Percentiles rank a stretch among this genome's conserved stretches.
phyloP scores from a whole-genome alignment of 2,329 filamentous ascomycete species.

The Trichoderma semiorbis region DNA sequence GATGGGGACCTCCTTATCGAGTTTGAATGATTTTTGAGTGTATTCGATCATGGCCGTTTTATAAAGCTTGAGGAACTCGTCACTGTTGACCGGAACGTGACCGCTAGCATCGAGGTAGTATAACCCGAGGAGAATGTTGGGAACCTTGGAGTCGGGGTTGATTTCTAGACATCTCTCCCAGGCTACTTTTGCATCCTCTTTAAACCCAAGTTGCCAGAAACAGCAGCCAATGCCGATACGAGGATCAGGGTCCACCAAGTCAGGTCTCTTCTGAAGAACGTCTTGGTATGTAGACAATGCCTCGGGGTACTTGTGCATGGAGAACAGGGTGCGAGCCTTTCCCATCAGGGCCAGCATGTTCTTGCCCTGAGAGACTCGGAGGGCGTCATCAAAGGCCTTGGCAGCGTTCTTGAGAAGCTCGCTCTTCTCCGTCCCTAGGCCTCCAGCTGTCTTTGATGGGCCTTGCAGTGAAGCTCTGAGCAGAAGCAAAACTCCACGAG shows the following conservation, averaged over 20 bases:
- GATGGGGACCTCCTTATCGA: conserved; percentile 85
- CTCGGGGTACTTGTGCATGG: conserved; percentile 80
- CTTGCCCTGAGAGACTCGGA: conserved; percentile 75
- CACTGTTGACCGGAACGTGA: conserved; percentile 76
- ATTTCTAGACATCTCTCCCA: conserved; percentile 88
- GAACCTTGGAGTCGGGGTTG: conserved; percentile 78
- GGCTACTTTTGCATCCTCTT: conserved; percentile 83
- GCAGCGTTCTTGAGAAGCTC: conserved; percentile 81
- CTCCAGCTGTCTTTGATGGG: conserved; percentile 64
- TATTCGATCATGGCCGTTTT: conserved; percentile 93
- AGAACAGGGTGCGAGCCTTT: conserved; percentile 81
- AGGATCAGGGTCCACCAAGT: conserved; percentile 87
- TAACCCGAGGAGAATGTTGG: conserved; percentile 83
- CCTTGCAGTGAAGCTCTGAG: conserved; percentile 81
- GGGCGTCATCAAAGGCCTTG: conserved; percentile 93
- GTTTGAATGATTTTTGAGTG: conserved; percentile 88
- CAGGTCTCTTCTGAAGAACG: conserved; percentile 79
- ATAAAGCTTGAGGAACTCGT: conserved; percentile 80
- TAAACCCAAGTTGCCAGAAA: conserved; percentile 94
- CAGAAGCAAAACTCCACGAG: conserved; percentile 83
- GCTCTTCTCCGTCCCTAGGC: conserved; percentile 67
- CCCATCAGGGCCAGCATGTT: conserved; percentile 93
- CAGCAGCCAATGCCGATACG: conserved; percentile 95
- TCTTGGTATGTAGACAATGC: conserved; percentile 83
- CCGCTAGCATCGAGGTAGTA: conserved; percentile 87